A percentile compares a stretch with the other conserved stretches of the same genome.
Evolutionary conservation across 139 green algal species (phyloP).

Genomic region (Zygnema cylindricum): DNA sequence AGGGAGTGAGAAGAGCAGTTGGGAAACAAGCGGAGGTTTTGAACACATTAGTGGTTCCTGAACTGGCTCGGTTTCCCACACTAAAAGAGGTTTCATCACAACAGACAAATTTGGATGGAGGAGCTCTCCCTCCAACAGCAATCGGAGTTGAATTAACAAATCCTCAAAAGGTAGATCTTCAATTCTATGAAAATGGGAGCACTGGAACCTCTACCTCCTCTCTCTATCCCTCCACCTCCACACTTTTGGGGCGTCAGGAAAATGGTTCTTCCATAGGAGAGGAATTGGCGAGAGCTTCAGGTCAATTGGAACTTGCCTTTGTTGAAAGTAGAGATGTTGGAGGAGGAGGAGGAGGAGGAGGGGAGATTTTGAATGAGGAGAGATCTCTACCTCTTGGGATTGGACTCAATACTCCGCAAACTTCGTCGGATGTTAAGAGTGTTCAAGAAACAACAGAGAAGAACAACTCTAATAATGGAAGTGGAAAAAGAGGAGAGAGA

Average conservation of each 20-base stretch:
- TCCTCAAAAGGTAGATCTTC: too few relatives aligned
- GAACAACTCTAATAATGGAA: too few relatives aligned
- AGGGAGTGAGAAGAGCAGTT: constrained; percentile 51
- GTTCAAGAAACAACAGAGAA: too few relatives aligned
- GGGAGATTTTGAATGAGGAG: too few relatives aligned
- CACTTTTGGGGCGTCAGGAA: not conserved
- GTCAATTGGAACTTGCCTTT: not conserved
- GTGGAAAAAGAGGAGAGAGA: not conserved
- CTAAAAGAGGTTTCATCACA: not conserved
- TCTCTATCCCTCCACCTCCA: not conserved
- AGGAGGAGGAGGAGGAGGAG: not conserved
- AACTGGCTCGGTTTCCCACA: constrained; percentile 1
- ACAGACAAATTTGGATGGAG: too few relatives aligned
- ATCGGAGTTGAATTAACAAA: too few relatives aligned
- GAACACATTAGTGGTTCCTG: constrained; percentile 53
- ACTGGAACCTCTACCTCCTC: not conserved
- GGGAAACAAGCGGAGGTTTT: constrained; percentile 58
- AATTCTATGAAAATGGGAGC: too few relatives aligned
- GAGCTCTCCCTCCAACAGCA: too few relatives aligned
- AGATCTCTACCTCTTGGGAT: too few relatives aligned
- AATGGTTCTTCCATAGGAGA: not conserved
- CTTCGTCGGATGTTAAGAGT: too few relatives aligned
- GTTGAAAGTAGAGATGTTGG: not conserved
- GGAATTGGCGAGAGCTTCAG: too few relatives aligned
- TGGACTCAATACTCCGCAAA: too few relatives aligned